These are phyloP conservation scores for Crotalaria pallida DNA, from an alignment of 306 rosid species.

Conservation along the genomic window DNA sequence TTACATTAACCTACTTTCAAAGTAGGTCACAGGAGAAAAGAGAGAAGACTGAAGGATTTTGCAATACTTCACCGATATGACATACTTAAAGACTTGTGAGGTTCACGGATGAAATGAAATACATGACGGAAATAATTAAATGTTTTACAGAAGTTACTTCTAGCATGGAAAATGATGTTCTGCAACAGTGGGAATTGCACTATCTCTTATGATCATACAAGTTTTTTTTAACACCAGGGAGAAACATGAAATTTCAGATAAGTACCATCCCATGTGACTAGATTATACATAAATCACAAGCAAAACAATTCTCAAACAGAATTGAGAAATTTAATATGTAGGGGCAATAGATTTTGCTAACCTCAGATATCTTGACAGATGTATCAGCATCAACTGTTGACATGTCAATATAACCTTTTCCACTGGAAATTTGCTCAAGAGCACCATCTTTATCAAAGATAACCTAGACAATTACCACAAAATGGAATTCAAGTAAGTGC, in stretches of 20 bases:
- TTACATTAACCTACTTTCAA: neutral
- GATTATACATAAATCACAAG: neutral
- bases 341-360: constrained; percentile 23
- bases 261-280: neutral
- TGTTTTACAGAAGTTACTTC: neutral
- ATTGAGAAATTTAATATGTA: neutral
- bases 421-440: constrained; percentile 55
- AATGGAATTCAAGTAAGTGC: neutral
- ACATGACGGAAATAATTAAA: neutral
- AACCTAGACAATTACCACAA: constrained; percentile 38
- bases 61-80: neutral
- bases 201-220: neutral
- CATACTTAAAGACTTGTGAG: neutral
- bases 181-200: neutral
- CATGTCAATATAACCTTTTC: constrained; percentile 75
- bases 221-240: neutral
- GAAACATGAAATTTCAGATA: neutral
- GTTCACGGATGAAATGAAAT: neutral
- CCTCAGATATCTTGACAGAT: constrained; percentile 68
- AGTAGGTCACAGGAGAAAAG: neutral
- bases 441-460: constrained; percentile 69
- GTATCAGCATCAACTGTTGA: constrained; percentile 77
- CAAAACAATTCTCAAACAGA: neutral
- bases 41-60: neutral
- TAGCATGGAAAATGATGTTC: neutral